Evolutionary conservation across 345 rosid genomes (phyloP), one percentile per base, ranked within the genome.

Genomic region (Xanthoceras sorbifolium): DNA sequence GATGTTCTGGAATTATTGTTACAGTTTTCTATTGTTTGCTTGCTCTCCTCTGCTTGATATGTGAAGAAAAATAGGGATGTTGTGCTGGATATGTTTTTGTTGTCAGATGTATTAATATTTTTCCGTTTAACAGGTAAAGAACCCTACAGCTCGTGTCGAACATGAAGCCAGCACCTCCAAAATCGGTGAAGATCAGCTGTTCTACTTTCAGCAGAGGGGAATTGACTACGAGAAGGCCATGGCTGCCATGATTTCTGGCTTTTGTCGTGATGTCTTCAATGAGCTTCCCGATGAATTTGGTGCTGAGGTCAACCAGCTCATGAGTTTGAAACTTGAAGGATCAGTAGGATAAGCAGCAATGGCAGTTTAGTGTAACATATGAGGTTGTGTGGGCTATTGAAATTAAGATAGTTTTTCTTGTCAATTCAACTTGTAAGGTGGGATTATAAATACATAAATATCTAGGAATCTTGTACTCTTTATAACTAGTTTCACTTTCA

Each of bases 161-260:
- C 99, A 96, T 5, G 99, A 96, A 82, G 99, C 99, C 11, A 93
- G 94, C 87, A 96, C 97, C 55, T 93, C 99, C 6, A 96, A 96
- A 86, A 96, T 91, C 0, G 92, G 93, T 25, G 97, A 92, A 85
- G 98, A 92, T 82, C 98, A 96, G 86, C 88, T 93, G 9, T 96
- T 96, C 85, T 96, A 92, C 92, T 96, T 96, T 77, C 99, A 93
- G 79, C 99, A 96, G 67, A 91, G 98, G 80, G 99, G 99, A 38
- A 85, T 95, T 0, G 98, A 92, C 84, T 92, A 89, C 0, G 98
- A 96, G 92, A 95, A 85, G 80, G 99, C 98, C 10, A 90, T 96
- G 97, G 98, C 98, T 2, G 99, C 97, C 6, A 92, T 92, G 97
- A 90, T 96, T 67, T 92, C 97, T 23, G 97, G 98, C 67, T 95